phyloP scores from a whole-genome alignment of 2,329 filamentous ascomycete species.

The Aspergillus niger region DNA sequence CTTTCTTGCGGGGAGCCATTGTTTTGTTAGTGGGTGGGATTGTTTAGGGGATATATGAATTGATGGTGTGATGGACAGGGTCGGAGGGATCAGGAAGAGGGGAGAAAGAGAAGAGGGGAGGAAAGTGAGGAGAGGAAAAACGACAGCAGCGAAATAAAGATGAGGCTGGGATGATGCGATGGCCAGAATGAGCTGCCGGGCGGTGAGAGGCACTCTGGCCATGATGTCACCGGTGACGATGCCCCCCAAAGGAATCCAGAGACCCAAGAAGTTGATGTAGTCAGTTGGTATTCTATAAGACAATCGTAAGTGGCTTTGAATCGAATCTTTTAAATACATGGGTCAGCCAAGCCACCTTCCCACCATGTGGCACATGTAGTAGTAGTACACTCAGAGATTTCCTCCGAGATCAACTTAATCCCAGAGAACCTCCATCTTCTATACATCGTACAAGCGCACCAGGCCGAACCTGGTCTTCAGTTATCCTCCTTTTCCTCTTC shows the following conservation, averaged over 20 bases:
- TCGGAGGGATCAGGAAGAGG: constrained; percentile 2
- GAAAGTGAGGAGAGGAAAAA: background rate
- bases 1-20: constrained; percentile 29
- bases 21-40: background rate
- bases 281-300: background rate
- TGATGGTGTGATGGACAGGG: background rate
- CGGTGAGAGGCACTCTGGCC: constrained; percentile 30
- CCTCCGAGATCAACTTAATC: background rate
- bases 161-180: constrained; percentile 12
- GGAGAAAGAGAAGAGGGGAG: background rate
- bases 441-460: constrained; percentile 12
- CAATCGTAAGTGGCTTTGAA: background rate
- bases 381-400: background rate
- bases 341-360: background rate
- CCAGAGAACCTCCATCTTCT: background rate
- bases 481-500: constrained; percentile 36
- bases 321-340: background rate
- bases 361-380: background rate
- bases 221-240: constrained; percentile 38
- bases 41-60: background rate
- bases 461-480: constrained; percentile 14
- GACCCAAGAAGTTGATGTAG: background rate
- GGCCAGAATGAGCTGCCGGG: constrained; percentile 21
- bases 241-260: background rate
- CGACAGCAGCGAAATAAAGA: background rate